These are phyloP conservation scores for Lachancea dasiensis DNA, from an alignment of 805 yeast species.

Conservation along the genomic window DNA sequence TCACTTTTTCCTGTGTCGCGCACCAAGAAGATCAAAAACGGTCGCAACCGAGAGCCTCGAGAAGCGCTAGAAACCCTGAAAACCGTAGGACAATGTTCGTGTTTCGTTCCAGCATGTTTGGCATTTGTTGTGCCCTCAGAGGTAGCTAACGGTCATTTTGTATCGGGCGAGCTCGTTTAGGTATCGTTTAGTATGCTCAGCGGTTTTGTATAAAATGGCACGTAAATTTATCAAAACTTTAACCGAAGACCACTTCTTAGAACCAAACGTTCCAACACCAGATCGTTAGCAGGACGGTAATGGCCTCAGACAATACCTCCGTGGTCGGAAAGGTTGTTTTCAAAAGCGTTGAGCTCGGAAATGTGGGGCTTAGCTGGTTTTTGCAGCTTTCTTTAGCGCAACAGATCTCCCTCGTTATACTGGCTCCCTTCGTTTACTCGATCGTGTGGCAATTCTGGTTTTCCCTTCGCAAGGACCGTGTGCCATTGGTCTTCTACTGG, in stretches of 20 bases:
- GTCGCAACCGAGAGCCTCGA: background rate
- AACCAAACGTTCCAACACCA: no score
- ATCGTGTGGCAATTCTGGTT: slow-evolving; percentile 60
- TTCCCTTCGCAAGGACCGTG: slow-evolving; percentile 74
- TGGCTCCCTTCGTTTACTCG: slow-evolving; percentile 57
- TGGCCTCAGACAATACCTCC: slow-evolving; percentile 6
- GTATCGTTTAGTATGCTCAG: slow-evolving; percentile 7
- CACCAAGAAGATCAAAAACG: no score
- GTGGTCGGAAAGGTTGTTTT: slow-evolving; percentile 13
- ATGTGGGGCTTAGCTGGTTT: slow-evolving; percentile 22
- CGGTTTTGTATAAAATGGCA: slow-evolving; percentile 1
- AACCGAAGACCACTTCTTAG: no score
- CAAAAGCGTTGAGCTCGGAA: slow-evolving; percentile 15
- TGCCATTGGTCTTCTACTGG: slow-evolving; percentile 86
- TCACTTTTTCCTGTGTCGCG: no score
- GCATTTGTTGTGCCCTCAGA: no score
- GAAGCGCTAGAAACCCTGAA: background rate
- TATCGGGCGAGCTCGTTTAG: slow-evolving; percentile 6
- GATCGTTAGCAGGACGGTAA: background rate
- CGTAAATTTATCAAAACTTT: no score
- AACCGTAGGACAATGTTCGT: no score
- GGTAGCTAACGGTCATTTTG: background rate
- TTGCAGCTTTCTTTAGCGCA: slow-evolving; percentile 34
- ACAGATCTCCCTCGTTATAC: slow-evolving; percentile 31
- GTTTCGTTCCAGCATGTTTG: background rate